Base-by-base conservation (phyloP, 306 rosid species). In the Acacia melanoxylon region DNA sequence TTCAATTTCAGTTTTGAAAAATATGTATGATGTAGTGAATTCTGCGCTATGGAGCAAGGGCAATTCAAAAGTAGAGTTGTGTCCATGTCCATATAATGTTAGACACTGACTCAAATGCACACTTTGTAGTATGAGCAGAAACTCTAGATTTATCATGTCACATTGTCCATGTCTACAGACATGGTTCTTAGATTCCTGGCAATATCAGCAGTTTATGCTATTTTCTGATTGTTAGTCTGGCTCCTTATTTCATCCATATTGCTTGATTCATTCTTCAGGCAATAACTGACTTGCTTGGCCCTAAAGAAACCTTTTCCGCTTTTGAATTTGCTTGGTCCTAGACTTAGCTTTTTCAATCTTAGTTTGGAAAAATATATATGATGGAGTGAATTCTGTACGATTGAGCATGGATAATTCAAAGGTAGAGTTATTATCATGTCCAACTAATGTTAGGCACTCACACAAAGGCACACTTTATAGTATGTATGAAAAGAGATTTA, bases 251-350 rank as follows among this genome's bases (percentile, higher is more conserved):
- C 51, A 19, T 8, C 13, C 71, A 24, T 49, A 51, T 56, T 41
- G 25, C 13, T 56, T 51, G 65, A 74, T 19, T 75, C 33, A 22
- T 33, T 74, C 68, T 35, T 13, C 14, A 20, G 68, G 62, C 6
- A 8, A n/a, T 56, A 44, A 29, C 41, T 76, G 81, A 68, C 31
- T 76, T 59, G 62, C 56, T 17, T 77, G 77, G 85, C 52, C 37
- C 66, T 56, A 33, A 74, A 44, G 49, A 74, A 37, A 54, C 48
- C 31, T 22, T 66, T 19, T 37, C 41, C 15, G 4, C 22, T 51
- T 59, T 58, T 27, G 12, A 15, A 14, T 51, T 51, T 51, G n/a
- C 58, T 51, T 51, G 58, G 19, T n/a, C 66, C 44, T 59, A 25
- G 75, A n/a, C 54, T 72, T 59, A 68, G 42, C 35, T 13, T 12